Evolutionary conservation across 495 filamentous ascomycete genomes (phyloP).

Genomic region (Podospora anserina): DNA sequence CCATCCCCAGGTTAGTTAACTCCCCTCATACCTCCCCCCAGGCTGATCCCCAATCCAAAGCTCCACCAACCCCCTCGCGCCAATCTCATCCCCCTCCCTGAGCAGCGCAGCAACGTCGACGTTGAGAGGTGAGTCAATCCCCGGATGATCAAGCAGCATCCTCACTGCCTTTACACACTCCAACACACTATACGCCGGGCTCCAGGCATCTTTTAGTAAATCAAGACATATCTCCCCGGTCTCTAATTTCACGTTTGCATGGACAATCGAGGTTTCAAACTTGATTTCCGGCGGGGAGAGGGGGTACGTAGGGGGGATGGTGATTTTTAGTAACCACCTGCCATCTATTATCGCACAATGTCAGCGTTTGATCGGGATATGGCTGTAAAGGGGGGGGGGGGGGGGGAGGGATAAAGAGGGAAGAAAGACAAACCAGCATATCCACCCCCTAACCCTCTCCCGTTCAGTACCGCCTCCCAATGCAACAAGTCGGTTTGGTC

Average conservation of each 20-base stretch:
- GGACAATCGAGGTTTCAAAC: constrained; percentile 79
- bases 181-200: constrained; percentile 75
- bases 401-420: background rate
- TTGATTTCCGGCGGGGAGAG: constrained; percentile 67
- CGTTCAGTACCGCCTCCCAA: constrained; percentile 80
- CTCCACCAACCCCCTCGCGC: constrained; percentile 76
- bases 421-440: constrained; percentile 61
- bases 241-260: constrained; percentile 77
- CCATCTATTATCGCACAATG: constrained; percentile 52
- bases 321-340: constrained; percentile 76
- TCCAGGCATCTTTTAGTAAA: constrained; percentile 78
- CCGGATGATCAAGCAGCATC: constrained; percentile 71
- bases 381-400: no score
- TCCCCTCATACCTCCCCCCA: constrained; percentile 45
- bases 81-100: constrained; percentile 70
- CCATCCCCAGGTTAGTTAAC: constrained; percentile 4
- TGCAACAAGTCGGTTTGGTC: constrained; percentile 65
- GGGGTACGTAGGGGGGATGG: constrained; percentile 76
- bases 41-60: constrained; percentile 58
- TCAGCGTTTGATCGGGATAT: no score
- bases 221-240: constrained; percentile 94
- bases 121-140: constrained; percentile 80
- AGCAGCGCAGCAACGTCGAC: constrained; percentile 80
- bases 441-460: constrained; percentile 55
- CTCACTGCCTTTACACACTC: constrained; percentile 74